Conservation (phyloP, 495 filamentous ascomycete species). For the Chaetomium fimeti region DNA sequence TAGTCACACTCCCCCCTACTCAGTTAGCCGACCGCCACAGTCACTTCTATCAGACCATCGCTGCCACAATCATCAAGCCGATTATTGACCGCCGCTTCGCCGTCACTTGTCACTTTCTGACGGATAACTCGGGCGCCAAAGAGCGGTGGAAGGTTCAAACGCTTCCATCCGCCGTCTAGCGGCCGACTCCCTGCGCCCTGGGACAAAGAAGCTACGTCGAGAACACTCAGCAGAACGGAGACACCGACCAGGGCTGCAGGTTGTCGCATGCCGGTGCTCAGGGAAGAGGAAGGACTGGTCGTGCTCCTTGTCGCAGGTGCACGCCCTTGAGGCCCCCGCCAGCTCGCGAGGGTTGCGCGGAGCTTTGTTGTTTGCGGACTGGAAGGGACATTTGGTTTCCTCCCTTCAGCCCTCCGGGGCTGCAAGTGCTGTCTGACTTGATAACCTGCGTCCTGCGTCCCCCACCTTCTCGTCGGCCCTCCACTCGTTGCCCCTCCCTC, state of each 20-base stretch:
- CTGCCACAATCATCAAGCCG: conserved; percentile 8
- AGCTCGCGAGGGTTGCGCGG: conserved; percentile 25
- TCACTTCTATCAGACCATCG: conserved; percentile 13
- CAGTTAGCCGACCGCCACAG: conserved; percentile 13
- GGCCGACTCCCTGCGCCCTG: conserved; percentile 45
- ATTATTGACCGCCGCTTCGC: conserved; percentile 28
- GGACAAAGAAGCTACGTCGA: conserved; percentile 49
- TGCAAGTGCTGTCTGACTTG: conserved; percentile 41
- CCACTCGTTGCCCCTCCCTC: conserved; percentile 23
- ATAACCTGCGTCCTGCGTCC: conserved; percentile 28
- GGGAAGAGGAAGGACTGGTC: conserved; percentile 41
- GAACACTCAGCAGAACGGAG: conserved; percentile 40
- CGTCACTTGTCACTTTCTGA: conserved; percentile 45
- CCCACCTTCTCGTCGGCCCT: conserved; percentile 25
- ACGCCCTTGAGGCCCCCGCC: conserved; percentile 16
- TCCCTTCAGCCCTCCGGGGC: conserved; percentile 22
- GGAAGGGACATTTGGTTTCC: conserved; percentile 26
- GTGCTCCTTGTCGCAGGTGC: conserved; percentile 38
- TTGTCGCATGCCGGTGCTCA: conserved; percentile 40
- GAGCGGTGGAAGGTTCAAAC: conserved; percentile 50
- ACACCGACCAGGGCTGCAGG: conserved; percentile 39
- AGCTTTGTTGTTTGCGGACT: conserved; percentile 37
- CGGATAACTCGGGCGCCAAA: conserved; percentile 44
- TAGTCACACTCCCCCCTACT: conserved; percentile 16
- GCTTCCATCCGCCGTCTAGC: conserved; percentile 38